Evolutionary conservation across 208 protist genomes (phyloP), one percentile per base, ranked within the genome.

Genomic region (Angomonas desouzai): DNA sequence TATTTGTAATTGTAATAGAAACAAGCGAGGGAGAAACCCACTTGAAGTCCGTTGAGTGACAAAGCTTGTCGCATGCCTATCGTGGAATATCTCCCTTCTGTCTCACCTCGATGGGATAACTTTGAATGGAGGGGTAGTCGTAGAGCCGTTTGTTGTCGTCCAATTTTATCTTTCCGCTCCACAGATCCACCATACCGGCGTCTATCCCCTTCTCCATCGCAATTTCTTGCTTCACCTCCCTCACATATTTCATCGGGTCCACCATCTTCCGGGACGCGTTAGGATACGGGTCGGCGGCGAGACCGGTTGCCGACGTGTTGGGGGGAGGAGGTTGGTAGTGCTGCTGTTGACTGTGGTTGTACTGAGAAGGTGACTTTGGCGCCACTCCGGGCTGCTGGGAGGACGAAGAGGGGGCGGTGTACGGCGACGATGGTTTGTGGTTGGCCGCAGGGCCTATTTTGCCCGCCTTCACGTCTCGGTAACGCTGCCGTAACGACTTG

Each of bases 181-280:
- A 96, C 28, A 96, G 64, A 55, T 96, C 87, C 0, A 96, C 86
- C 16, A 66, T 68, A 49, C 48, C 77, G 0, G 83, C 63, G 66
- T 94, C 83, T 62, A 96, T 89, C 38, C 88, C 88, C 71, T 92
- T 92, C 58, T 93, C 91, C 20, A 79, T 25, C 6, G 85, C 76
- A 45, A 96, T 60, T 55, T 96, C 87, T 60, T 87, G 74, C 72
- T 96, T 94, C 22, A 96, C 73, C 65, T 96, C 77, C 66, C 80
- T 80, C 38, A 96, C 88, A 60, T 80, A 86, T 75, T 92, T 92
- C 87, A 94, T 94, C 28, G 91, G 84, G 65, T 96, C 91, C 10
- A 93, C 77, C 91, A 96, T 96, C 77, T 93, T 93, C 33, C 91
- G 70, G 45, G 90, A 77, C 20, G 87, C 91, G 62, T 93, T 93